A percentile compares a stretch with the other conserved stretches of the same genome.
Conservation (phyloP, 106 monocot species). For the Ottelia alismoides region DNA sequence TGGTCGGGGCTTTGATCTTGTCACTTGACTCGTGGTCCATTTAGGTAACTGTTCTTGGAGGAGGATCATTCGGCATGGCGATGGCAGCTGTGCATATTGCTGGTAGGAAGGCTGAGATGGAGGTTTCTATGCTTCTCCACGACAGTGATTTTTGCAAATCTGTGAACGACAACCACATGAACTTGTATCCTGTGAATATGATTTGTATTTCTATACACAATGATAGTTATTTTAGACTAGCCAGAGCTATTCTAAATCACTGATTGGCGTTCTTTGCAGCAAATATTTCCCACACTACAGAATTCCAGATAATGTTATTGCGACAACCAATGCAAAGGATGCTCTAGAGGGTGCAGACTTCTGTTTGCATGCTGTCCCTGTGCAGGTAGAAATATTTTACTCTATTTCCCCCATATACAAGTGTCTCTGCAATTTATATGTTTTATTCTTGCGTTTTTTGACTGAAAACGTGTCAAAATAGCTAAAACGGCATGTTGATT, state of each 20-base stretch:
- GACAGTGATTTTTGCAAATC: conserved; percentile 48
- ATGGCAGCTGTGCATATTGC: conserved; percentile 95
- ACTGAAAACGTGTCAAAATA: too few relatives aligned
- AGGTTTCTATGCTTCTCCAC: conserved; percentile 75
- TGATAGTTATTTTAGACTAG: too few relatives aligned
- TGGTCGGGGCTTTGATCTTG: too few relatives aligned
- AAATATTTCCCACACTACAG: conserved; percentile 77
- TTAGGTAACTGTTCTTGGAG: conserved; percentile 86
- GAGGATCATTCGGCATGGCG: conserved; percentile 94
- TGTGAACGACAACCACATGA: conserved; percentile 57
- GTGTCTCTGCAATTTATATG: too few relatives aligned
- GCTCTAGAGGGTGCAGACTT: conserved; percentile 85
- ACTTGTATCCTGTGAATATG: too few relatives aligned
- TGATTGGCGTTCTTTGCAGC: conserved; percentile 18
- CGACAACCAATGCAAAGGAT: conserved; percentile 59
- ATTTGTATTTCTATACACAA: too few relatives aligned
- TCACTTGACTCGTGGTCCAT: too few relatives aligned
- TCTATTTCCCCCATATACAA: too few relatives aligned
- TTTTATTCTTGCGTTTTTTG: too few relatives aligned
- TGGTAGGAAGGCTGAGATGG: conserved; percentile 67
- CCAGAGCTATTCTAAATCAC: too few relatives aligned
- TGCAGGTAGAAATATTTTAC: conserved; percentile 81
- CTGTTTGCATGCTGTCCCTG: conserved; percentile 95
- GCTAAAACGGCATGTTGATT: too few relatives aligned
- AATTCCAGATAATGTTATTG: conserved; percentile 77